These are phyloP conservation scores for Fusarium mangiferae DNA, from an alignment of 2,329 filamentous ascomycete genomes.

Conservation along the genomic window DNA sequence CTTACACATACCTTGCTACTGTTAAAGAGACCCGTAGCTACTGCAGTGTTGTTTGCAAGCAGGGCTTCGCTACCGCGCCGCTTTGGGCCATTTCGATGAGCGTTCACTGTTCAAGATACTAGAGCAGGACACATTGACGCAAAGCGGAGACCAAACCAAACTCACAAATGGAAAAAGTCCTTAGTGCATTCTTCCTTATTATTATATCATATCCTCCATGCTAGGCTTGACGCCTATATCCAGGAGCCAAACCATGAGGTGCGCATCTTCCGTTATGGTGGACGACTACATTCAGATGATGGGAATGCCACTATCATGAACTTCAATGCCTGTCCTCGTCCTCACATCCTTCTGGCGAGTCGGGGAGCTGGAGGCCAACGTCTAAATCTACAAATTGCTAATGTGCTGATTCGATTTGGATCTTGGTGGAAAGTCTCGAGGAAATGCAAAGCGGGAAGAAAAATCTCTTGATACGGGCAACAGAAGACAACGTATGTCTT, in stretches of 20 bases:
- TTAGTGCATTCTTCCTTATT: rapidly evolving
- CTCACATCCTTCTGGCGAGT: background rate
- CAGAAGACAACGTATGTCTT: background rate
- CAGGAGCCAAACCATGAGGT: rapidly evolving
- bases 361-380: background rate
- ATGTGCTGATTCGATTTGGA: background rate
- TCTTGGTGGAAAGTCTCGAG: background rate
- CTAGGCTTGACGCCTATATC: background rate
- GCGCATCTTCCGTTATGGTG: background rate
- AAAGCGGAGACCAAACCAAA: background rate
- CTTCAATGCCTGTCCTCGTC: background rate
- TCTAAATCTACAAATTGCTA: background rate
- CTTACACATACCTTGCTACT: background rate
- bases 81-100: background rate
- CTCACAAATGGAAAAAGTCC: background rate
- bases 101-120: background rate
- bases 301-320: background rate
- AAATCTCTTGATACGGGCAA: background rate
- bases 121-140: background rate
- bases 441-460: background rate
- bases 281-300: background rate
- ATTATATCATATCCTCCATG: background rate
- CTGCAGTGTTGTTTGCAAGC: background rate
- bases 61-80: background rate
- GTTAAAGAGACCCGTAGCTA: background rate